Conservation (phyloP, 2,329 filamentous ascomycete genomes). For the Rugonectria rugulosa region DNA sequence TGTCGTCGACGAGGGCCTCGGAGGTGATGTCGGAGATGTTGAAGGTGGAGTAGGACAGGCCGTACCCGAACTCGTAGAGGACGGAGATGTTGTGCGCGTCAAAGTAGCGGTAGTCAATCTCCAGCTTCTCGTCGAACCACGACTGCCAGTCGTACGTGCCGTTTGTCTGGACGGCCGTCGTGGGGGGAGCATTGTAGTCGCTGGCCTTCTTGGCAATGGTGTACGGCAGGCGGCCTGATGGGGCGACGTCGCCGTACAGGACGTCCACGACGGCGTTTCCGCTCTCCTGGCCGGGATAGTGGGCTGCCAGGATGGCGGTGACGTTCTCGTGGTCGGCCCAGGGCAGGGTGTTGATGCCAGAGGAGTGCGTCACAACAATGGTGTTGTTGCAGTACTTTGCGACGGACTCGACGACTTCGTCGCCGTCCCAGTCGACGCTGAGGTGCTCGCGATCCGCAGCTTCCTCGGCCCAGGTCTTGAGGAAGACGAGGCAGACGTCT, state of each 20-base stretch:
- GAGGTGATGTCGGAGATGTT: slow-evolving; percentile 50
- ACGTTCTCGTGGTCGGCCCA: slow-evolving; percentile 74
- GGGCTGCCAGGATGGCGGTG: slow-evolving; percentile 72
- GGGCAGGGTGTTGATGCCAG: slow-evolving; percentile 71
- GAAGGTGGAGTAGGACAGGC: slow-evolving; percentile 73
- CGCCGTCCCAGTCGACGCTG: slow-evolving; percentile 65
- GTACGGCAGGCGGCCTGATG: slow-evolving; percentile 74
- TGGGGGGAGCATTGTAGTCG: slow-evolving; percentile 53
- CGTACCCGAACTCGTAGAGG: slow-evolving; percentile 72
- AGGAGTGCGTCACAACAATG: slow-evolving; percentile 73
- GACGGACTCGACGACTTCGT: slow-evolving; percentile 67
- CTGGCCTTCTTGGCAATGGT: slow-evolving; percentile 69
- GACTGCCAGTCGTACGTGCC: slow-evolving; percentile 52
- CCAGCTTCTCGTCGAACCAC: slow-evolving; percentile 68
- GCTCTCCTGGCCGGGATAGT: slow-evolving; percentile 76
- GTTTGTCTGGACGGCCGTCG: slow-evolving; percentile 46
- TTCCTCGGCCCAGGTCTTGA: slow-evolving; percentile 73
- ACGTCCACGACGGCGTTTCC: slow-evolving; percentile 72
- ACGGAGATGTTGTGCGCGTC: slow-evolving; percentile 66
- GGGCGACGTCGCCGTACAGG: slow-evolving; percentile 72
- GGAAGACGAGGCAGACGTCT: slow-evolving; percentile 72
- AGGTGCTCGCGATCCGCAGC: slow-evolving; percentile 63
- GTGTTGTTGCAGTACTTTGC: slow-evolving; percentile 70
- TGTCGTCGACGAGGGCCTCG: slow-evolving; percentile 27
- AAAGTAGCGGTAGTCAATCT: slow-evolving; percentile 74